phyloP scores from a whole-genome alignment of 768 basidiomycete genomes.

The Trametes cinnabarina region DNA sequence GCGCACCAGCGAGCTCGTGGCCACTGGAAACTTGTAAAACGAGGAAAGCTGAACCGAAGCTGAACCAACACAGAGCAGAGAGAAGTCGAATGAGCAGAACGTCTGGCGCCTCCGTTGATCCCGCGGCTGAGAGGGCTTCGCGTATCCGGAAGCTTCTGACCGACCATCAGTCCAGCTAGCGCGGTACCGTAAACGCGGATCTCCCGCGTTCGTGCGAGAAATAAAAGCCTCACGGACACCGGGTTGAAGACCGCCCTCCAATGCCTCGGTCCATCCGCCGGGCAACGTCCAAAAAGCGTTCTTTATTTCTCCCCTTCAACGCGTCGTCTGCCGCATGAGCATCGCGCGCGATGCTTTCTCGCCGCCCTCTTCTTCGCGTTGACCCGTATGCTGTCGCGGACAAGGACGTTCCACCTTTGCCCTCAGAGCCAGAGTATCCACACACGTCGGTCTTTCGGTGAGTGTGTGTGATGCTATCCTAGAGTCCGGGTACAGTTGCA shows the following conservation, averaged over 20 bases:
- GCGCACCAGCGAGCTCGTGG: background rate
- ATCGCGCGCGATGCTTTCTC: slow-evolving; percentile 11
- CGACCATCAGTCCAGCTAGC: slow-evolving; percentile 9
- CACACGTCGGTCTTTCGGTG: slow-evolving; percentile 30
- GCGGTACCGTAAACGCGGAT: slow-evolving; percentile 16
- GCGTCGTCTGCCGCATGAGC: slow-evolving; percentile 11
- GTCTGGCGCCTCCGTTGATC: slow-evolving; percentile 8
- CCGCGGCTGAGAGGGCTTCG: slow-evolving; percentile 6
- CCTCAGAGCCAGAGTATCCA: slow-evolving; percentile 16
- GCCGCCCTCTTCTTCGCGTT: slow-evolving; percentile 14
- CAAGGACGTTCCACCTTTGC: background rate
- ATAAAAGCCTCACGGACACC: slow-evolving; percentile 19
- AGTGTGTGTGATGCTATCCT: background rate
- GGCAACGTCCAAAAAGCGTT: slow-evolving; percentile 11
- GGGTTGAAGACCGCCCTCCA: slow-evolving; percentile 10
- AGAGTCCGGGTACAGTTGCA: background rate
- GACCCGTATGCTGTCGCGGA: slow-evolving; percentile 9
- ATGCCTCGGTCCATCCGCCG: slow-evolving; percentile 15
- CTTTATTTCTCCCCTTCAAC: slow-evolving; percentile 8
- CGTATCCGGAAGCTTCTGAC: slow-evolving; percentile 12
- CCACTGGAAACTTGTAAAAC: background rate
- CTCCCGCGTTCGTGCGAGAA: slow-evolving; percentile 11
- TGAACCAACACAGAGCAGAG: too few relatives aligned
- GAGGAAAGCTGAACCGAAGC: background rate
- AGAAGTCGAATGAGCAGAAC: slow-evolving; percentile 4